phyloP scores from a whole-genome alignment of 1,284 basidiomycete species.

The Leccinum pallidistipes region DNA sequence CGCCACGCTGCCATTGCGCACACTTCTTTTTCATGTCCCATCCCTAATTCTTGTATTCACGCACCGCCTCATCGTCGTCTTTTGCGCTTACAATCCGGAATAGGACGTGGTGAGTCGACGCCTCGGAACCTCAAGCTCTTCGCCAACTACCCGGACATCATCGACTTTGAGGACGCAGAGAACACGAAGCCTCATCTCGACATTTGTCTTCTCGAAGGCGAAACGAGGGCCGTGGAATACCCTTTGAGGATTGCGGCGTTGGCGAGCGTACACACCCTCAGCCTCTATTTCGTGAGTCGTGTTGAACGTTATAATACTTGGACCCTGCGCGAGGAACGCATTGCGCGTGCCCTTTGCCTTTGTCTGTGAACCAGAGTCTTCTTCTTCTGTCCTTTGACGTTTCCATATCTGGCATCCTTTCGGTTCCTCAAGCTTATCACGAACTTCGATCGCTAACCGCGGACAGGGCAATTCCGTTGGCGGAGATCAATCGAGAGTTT shows the following conservation, averaged over 20 bases:
- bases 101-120: constrained; percentile 69
- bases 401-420: constrained; percentile 23
- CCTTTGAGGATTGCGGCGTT: constrained; percentile 75
- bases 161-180: constrained; percentile 75
- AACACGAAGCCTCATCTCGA: constrained; percentile 65
- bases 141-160: constrained; percentile 67
- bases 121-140: constrained; percentile 70
- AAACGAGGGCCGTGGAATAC: constrained; percentile 68
- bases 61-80: constrained; percentile 4
- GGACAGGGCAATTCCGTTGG: constrained; percentile 64
- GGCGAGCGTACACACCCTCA: constrained; percentile 68
- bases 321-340: constrained; percentile 8
- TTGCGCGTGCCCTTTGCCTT: constrained; percentile 12
- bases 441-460: constrained; percentile 3
- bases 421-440: constrained; percentile 15
- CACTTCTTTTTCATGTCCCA: constrained; percentile 6
- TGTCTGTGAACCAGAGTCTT: neutral
- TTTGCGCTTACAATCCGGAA: constrained; percentile 8
- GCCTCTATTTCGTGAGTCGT: constrained; percentile 72
- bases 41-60: neutral
- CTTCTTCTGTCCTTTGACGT: constrained; percentile 17
- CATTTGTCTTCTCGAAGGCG: constrained; percentile 68
- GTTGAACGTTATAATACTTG: neutral
- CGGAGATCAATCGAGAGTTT: constrained; percentile 62
- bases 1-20: constrained; percentile 11